A percentile compares a stretch with the other conserved stretches of the same genome.
These are phyloP conservation scores for Penicillium canescens DNA, from an alignment of 495 filamentous ascomycete genomes.

Conservation along the genomic window DNA sequence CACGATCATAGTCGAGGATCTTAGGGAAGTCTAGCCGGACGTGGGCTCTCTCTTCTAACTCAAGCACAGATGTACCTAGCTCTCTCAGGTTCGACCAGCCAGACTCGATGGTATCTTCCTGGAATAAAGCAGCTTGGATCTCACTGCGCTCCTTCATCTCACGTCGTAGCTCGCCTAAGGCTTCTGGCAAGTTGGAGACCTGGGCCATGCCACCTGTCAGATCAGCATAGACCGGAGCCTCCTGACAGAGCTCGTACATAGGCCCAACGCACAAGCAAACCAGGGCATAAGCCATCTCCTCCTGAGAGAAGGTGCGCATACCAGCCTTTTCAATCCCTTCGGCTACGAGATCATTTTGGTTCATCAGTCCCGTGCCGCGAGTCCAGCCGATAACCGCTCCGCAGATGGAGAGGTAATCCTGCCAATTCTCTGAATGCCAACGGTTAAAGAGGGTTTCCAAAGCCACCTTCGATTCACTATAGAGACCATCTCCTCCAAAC, in stretches of 20 bases:
- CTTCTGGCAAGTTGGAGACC: slow-evolving; percentile 91
- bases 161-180: slow-evolving; percentile 85
- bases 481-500: slow-evolving; percentile 95
- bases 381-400: slow-evolving; percentile 99
- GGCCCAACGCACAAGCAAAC: slow-evolving; percentile 91
- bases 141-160: slow-evolving; percentile 92
- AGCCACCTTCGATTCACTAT: slow-evolving; percentile 94
- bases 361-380: slow-evolving; percentile 96
- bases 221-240: slow-evolving; percentile 93
- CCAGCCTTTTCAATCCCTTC: slow-evolving; percentile 94
- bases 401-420: slow-evolving; percentile 95
- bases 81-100: slow-evolving; percentile 89
- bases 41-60: slow-evolving; percentile 90
- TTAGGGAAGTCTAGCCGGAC: slow-evolving; percentile 95
- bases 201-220: slow-evolving; percentile 96
- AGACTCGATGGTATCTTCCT: slow-evolving; percentile 96
- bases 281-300: slow-evolving; percentile 98
- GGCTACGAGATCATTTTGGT: slow-evolving; percentile 93
- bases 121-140: slow-evolving; percentile 85
- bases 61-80: slow-evolving; percentile 80
- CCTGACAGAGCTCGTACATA: slow-evolving; percentile 92
- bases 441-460: slow-evolving; percentile 97
- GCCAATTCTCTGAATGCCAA: slow-evolving; percentile 97
- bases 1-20: slow-evolving; percentile 85
- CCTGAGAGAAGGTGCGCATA: slow-evolving; percentile 96